Evolutionary conservation across 176 grass and related monocot species (phyloP).

Genomic region (Chloris gayana): DNA sequence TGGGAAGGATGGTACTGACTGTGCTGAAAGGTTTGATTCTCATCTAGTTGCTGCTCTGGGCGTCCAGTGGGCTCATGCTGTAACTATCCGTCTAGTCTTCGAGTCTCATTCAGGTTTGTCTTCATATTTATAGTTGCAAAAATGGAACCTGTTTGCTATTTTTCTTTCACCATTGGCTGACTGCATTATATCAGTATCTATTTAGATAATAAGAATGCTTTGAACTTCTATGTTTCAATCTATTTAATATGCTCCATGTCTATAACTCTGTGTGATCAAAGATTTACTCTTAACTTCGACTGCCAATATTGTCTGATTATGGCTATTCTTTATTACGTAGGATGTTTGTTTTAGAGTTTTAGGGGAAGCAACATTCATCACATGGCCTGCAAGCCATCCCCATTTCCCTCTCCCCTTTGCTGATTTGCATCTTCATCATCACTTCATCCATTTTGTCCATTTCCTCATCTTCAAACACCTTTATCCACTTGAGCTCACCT

Average conservation of each 20-base stretch:
- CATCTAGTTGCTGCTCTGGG: constrained; percentile 89
- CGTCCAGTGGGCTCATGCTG: constrained; percentile 91
- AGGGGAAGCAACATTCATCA: too few relatives aligned
- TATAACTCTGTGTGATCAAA: background rate
- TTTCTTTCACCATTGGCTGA: background rate
- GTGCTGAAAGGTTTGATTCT: constrained; percentile 63
- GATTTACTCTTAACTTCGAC: background rate
- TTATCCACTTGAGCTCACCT: too few relatives aligned
- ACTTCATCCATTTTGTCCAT: too few relatives aligned
- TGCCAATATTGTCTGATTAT: background rate
- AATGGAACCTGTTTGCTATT: background rate
- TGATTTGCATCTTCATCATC: too few relatives aligned
- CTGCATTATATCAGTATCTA: background rate
- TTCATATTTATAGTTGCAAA: background rate
- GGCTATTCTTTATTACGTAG: background rate
- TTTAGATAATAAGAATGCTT: background rate
- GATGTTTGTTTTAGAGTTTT: background rate
- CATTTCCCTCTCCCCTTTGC: too few relatives aligned
- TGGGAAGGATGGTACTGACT: constrained; percentile 38
- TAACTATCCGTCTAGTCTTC: constrained; percentile 86
- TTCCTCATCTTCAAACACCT: too few relatives aligned
- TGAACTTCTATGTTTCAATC: background rate
- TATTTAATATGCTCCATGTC: background rate
- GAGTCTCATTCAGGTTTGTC: constrained; percentile 92
- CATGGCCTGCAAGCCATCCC: too few relatives aligned